Conservation (phyloP, 176 grass and related monocot species). For the Triticum monococcum region DNA sequence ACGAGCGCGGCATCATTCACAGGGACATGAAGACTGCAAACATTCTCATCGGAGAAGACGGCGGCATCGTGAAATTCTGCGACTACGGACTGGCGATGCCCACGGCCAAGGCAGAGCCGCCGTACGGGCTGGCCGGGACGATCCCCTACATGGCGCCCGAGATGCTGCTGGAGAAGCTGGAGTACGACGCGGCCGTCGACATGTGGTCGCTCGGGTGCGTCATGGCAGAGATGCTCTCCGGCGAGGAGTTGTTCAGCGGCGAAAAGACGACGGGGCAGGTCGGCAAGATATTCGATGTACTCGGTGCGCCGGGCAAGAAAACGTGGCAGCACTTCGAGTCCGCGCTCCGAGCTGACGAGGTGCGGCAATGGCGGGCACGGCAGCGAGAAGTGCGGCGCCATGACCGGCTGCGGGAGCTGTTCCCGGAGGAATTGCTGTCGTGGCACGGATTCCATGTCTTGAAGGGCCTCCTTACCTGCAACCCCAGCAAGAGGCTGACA, state of each 20-base stretch:
- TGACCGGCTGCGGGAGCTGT: not conserved
- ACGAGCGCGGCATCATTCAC: constrained; percentile 33
- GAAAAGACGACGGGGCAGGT: not conserved
- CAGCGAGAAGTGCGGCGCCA: not conserved
- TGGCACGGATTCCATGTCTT: constrained; percentile 24
- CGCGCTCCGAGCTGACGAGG: not conserved
- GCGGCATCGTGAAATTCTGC: constrained; percentile 35
- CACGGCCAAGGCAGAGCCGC: not conserved
- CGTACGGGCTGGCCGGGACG: constrained; percentile 11
- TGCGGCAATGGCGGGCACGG: not conserved
- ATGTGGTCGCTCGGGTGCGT: constrained; percentile 47
- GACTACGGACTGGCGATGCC: constrained; percentile 32
- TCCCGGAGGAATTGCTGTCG: constrained; percentile 16
- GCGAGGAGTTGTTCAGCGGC: not conserved
- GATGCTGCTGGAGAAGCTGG: constrained; percentile 16
- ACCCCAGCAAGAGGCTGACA: constrained; percentile 35
- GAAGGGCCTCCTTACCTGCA: constrained; percentile 32
- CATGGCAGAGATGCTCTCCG: constrained; percentile 45
- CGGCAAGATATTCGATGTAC: constrained; percentile 3
- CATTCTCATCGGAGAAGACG: constrained; percentile 4
- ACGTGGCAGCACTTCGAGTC: not conserved
- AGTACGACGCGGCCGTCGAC: constrained; percentile 33
- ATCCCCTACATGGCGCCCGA: constrained; percentile 25
- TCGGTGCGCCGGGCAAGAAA: not conserved
- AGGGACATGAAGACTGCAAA: constrained; percentile 43